Evolutionary conservation across 495 filamentous ascomycete genomes (phyloP).

Genomic region (Pyrenula aspistea): DNA sequence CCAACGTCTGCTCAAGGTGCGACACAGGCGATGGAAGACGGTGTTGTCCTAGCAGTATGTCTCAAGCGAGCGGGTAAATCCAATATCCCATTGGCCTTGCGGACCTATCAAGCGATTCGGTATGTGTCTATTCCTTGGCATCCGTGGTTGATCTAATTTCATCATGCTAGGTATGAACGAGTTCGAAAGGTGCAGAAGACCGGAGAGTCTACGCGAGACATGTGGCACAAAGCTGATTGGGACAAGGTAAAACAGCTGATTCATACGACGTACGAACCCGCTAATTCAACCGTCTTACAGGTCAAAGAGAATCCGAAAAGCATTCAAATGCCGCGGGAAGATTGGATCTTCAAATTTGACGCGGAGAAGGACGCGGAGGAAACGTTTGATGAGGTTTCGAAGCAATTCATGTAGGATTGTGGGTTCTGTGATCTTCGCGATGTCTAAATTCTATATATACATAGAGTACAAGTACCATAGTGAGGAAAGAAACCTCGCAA

Average conservation of each 20-base stretch:
- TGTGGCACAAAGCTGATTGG: slow-evolving; percentile 53
- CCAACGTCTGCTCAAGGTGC: slow-evolving; percentile 63
- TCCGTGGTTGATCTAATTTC: slow-evolving; percentile 3
- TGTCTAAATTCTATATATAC: too few species aligned
- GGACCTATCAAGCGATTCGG: slow-evolving; percentile 36
- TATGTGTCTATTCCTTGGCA: not conserved
- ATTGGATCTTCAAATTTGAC: slow-evolving; percentile 46
- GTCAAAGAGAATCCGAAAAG: slow-evolving; percentile 28
- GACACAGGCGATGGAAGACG: slow-evolving; percentile 64
- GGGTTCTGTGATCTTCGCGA: too few species aligned
- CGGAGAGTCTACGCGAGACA: slow-evolving; percentile 43
- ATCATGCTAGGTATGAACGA: slow-evolving; percentile 29
- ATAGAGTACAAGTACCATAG: too few species aligned
- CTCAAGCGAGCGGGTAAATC: slow-evolving; percentile 41
- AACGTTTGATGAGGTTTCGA: slow-evolving; percentile 24
- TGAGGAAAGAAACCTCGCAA: too few species aligned
- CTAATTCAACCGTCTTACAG: too few species aligned
- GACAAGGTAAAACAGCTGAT: slow-evolving; percentile 34
- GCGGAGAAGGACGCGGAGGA: slow-evolving; percentile 44
- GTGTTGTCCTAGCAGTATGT: slow-evolving; percentile 50
- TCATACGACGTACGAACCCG: too few species aligned
- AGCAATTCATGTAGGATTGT: slow-evolving; percentile 1
- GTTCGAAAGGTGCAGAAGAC: slow-evolving; percentile 45
- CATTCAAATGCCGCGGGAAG: slow-evolving; percentile 39
- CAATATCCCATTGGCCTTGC: slow-evolving; percentile 30